A percentile compares a stretch with the other conserved stretches of the same genome.
Conservation (phyloP, 2,329 filamentous ascomycete genomes). For the Samsoniella hepiali region DNA sequence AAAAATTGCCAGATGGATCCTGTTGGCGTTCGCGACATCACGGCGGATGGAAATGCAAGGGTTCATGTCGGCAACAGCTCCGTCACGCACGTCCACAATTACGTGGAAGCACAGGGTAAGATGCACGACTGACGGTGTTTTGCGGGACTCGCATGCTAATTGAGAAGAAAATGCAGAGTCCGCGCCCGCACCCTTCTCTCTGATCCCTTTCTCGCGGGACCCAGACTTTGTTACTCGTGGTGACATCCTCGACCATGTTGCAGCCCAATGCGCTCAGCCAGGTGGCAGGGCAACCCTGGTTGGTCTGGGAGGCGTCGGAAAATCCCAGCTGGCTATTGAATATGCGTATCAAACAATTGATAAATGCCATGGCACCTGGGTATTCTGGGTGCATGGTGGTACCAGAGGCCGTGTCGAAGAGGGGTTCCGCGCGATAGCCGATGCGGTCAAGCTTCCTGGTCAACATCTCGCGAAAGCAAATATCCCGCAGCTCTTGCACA, state of each 20-base stretch:
- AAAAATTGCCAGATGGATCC: background rate
- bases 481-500: conserved; percentile 26
- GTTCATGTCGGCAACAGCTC: conserved; percentile 4
- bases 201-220: conserved; percentile 30
- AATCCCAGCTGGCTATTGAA: conserved; percentile 14
- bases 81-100: conserved; percentile 1
- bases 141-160: background rate
- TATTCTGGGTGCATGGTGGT: conserved; percentile 36
- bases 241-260: conserved; percentile 27
- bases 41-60: background rate
- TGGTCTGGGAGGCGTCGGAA: conserved; percentile 35
- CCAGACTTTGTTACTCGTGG: conserved; percentile 30
- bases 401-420: conserved; percentile 32
- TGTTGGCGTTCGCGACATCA: conserved; percentile 7
- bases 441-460: conserved; percentile 26
- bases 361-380: conserved; percentile 18
- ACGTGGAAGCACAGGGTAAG: background rate
- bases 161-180: background rate
- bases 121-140: too few species aligned
- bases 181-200: background rate
- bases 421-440: conserved; percentile 32
- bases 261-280: conserved; percentile 22
- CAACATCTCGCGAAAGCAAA: conserved; percentile 26
- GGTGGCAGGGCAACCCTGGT: conserved; percentile 29
- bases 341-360: background rate